These are phyloP conservation scores for Forsythia viridissima DNA, from an alignment of 257 asterid genomes.

Conservation along the genomic window DNA sequence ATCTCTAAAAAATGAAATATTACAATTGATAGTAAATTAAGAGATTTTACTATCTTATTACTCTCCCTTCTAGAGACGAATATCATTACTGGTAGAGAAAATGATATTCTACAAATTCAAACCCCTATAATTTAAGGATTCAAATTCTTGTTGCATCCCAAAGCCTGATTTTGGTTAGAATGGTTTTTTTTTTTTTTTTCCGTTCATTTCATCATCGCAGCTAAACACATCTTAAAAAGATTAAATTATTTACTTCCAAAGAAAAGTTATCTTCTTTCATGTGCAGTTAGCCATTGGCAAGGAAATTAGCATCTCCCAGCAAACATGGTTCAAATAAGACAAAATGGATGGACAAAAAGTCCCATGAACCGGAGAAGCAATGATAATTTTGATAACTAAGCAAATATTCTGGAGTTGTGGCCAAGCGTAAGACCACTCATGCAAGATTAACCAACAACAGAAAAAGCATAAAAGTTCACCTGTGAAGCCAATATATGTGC, in stretches of 20 bases:
- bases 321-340: not conserved
- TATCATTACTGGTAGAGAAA: too few relatives aligned
- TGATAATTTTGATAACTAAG: not conserved
- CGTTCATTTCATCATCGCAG: not conserved
- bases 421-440: not conserved
- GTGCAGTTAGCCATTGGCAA: not conserved
- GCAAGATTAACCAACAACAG: not conserved
- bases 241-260: not conserved
- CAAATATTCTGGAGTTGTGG: not conserved
- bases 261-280: not conserved
- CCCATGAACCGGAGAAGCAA: constrained; percentile 5
- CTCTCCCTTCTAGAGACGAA: too few relatives aligned
- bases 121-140: too few relatives aligned
- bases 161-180: not conserved
- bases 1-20: not conserved
- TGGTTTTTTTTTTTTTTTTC: not conserved
- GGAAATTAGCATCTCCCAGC: not conserved
- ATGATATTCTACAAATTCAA: too few relatives aligned
- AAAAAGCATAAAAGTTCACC: constrained; percentile 42
- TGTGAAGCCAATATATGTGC: constrained; percentile 89
- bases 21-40: not conserved
- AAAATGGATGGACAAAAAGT: not conserved
- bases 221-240: not conserved
- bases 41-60: too few relatives aligned
- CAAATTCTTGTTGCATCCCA: not conserved